Evolutionary conservation across 2,329 filamentous ascomycete genomes (phyloP).

Genomic region (Rutstroemia sp.): DNA sequence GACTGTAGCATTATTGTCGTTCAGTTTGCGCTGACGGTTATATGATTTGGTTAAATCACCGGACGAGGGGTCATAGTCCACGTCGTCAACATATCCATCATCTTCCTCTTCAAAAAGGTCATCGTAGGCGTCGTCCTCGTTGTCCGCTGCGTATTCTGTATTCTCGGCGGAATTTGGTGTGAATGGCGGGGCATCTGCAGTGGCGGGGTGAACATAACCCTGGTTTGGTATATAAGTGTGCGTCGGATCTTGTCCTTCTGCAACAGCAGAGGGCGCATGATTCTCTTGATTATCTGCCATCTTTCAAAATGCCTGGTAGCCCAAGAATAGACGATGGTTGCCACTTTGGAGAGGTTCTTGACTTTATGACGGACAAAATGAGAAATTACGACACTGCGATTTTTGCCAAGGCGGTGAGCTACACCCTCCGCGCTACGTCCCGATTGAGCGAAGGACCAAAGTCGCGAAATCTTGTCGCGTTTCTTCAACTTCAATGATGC

Average conservation of each 20-base stretch:
- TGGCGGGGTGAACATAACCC: constrained; percentile 36
- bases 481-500: constrained; percentile 3
- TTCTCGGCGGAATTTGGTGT: constrained; percentile 25
- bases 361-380: background rate
- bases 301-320: background rate
- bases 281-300: constrained; percentile 16
- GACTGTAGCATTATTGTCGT: constrained; percentile 39
- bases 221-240: constrained; percentile 42
- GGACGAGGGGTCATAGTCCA: constrained; percentile 48
- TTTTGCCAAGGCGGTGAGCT: constrained; percentile 8
- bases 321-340: background rate
- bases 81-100: constrained; percentile 51
- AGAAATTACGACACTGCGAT: constrained; percentile 1
- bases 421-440: constrained; percentile 1
- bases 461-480: constrained; percentile 5
- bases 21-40: constrained; percentile 71
- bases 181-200: constrained; percentile 29
- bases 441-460: background rate
- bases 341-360: background rate
- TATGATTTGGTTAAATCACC: constrained; percentile 74
- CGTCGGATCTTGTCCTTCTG: constrained; percentile 38
- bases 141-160: constrained; percentile 29
- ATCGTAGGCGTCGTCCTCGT: constrained; percentile 37
- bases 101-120: constrained; percentile 51
- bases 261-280: constrained; percentile 24